These are phyloP conservation scores for Naganishia onofrii DNA, from an alignment of 768 basidiomycete species.

Conservation along the genomic window DNA sequence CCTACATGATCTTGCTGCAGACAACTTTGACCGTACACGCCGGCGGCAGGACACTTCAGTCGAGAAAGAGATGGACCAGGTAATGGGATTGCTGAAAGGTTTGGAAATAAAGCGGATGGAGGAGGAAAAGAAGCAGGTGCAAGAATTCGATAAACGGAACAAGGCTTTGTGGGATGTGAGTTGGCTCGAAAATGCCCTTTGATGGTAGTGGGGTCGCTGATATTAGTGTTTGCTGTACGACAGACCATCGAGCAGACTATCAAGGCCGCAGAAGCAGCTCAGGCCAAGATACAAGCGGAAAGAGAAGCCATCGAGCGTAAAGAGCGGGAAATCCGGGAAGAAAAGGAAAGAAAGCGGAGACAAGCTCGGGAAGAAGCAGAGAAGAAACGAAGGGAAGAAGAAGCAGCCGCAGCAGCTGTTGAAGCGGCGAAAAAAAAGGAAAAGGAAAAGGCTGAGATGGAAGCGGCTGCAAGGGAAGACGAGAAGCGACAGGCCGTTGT, in stretches of 20 bases:
- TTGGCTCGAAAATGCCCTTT: neutral
- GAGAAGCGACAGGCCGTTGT: slow-evolving; percentile 28
- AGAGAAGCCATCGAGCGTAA: slow-evolving; percentile 55
- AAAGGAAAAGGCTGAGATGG: slow-evolving; percentile 30
- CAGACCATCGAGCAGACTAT: slow-evolving; percentile 59
- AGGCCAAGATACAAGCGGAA: slow-evolving; percentile 54
- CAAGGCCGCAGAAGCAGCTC: slow-evolving; percentile 56
- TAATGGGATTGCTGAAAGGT: slow-evolving; percentile 40
- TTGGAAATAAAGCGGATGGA: slow-evolving; percentile 54
- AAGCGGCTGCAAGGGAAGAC: slow-evolving; percentile 15
- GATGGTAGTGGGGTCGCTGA: neutral
- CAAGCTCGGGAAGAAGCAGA: slow-evolving; percentile 29
- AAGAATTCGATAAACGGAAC: slow-evolving; percentile 68
- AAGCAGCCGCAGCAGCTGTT: neutral
- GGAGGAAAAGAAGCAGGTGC: slow-evolving; percentile 69
- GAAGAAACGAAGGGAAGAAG: slow-evolving; percentile 32
- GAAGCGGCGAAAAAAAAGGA: slow-evolving; percentile 20
- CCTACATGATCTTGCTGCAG: slow-evolving; percentile 29
- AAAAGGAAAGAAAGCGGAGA: slow-evolving; percentile 24
- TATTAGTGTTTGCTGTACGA: no score
- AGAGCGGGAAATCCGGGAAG: slow-evolving; percentile 51
- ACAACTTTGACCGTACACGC: slow-evolving; percentile 35
- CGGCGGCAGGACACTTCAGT: slow-evolving; percentile 30
- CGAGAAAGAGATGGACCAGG: slow-evolving; percentile 41
- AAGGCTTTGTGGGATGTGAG: slow-evolving; percentile 59